Percentiles rank a stretch among this genome's conserved stretches.
These are phyloP conservation scores for Termitomyces sp. DNA, from an alignment of 768 basidiomycete species.

Conservation along the genomic window DNA sequence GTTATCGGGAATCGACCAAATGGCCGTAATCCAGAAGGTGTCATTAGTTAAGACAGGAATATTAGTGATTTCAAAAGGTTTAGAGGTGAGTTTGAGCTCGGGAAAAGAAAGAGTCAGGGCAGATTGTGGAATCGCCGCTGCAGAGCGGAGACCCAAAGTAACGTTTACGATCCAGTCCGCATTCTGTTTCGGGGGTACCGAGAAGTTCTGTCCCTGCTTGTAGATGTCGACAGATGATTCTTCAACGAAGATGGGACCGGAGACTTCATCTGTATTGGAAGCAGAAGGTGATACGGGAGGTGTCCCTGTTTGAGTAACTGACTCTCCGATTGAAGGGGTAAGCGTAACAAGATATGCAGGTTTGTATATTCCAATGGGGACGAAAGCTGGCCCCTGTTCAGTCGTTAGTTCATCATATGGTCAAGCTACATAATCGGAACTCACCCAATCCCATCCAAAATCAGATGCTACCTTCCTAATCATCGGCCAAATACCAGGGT, in stretches of 20 bases:
- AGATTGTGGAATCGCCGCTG: constrained; percentile 26
- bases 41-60: constrained; percentile 19
- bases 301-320: constrained; percentile 15
- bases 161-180: constrained; percentile 56
- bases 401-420: background rate
- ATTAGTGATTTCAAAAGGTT: constrained; percentile 21
- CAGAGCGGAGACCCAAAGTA: constrained; percentile 43
- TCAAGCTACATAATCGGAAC: background rate
- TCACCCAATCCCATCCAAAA: constrained; percentile 62
- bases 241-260: constrained; percentile 38
- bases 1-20: constrained; percentile 40
- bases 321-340: constrained; percentile 14
- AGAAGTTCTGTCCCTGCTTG: constrained; percentile 44
- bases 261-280: constrained; percentile 13
- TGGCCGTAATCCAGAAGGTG: constrained; percentile 36
- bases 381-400: constrained; percentile 50
- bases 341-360: constrained; percentile 49
- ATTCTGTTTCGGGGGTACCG: constrained; percentile 36
- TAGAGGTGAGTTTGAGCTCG: constrained; percentile 38
- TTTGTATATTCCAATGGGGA: constrained; percentile 50
- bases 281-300: constrained; percentile 21
- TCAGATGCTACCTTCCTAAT: constrained; percentile 49
- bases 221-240: constrained; percentile 52
- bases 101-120: constrained; percentile 39
- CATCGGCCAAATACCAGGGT: constrained; percentile 41